Evolutionary conservation across 2,329 filamentous ascomycete species (phyloP).

Genomic region (Exophiala mesophila): DNA sequence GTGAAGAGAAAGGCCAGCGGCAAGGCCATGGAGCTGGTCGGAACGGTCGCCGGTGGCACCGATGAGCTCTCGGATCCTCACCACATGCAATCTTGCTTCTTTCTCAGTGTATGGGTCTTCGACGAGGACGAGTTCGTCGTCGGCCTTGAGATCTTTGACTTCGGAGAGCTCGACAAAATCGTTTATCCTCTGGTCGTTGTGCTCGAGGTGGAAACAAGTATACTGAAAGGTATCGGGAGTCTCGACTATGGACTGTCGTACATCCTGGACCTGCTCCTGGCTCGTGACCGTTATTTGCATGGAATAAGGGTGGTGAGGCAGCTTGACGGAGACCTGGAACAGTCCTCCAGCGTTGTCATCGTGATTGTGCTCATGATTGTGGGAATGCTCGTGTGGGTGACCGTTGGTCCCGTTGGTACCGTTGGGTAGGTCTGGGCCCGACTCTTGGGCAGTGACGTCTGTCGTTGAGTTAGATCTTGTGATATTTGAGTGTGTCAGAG

Average conservation of each 20-base stretch:
- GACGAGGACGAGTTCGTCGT: conserved; percentile 74
- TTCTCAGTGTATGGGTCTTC: conserved; percentile 98
- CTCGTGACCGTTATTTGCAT: conserved; percentile 86
- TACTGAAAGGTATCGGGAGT: conserved; percentile 90
- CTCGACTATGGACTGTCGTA: conserved; percentile 94
- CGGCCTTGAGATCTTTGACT: conserved; percentile 69
- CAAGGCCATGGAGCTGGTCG: conserved; percentile 78
- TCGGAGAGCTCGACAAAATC: conserved; percentile 92
- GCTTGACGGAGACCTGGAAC: conserved; percentile 70
- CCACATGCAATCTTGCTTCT: conserved; percentile 90
- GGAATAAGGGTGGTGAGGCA: conserved; percentile 73
- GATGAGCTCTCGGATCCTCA: conserved; percentile 86
- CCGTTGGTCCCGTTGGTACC: conserved; percentile 21
- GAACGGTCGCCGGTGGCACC: conserved; percentile 85
- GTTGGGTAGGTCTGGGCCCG: no score
- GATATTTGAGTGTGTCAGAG: no score
- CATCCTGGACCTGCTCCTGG: conserved; percentile 95
- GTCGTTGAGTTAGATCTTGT: conserved; percentile 6
- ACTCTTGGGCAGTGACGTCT: no score
- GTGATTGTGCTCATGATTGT: conserved; percentile 23
- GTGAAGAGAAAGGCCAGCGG: conserved; percentile 79
- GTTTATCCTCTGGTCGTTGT: conserved; percentile 83
- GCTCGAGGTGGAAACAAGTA: conserved; percentile 97
- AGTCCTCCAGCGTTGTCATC: conserved; percentile 41
- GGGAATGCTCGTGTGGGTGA: conserved; percentile 19